Conservation (phyloP, 2,329 filamentous ascomycete genomes). For the Aphanocladium album region DNA sequence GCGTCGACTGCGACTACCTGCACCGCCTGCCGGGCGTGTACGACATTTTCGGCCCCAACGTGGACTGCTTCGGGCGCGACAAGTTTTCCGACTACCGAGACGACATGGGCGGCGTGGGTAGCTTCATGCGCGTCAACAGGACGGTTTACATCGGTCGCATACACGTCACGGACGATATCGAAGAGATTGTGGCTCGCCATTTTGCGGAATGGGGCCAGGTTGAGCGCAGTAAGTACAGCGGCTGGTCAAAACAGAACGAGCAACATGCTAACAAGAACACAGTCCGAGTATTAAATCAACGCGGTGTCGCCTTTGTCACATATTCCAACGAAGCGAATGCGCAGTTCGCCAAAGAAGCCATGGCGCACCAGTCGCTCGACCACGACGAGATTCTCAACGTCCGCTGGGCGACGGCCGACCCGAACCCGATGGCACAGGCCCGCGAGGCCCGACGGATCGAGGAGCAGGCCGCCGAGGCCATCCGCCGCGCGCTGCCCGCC, state of each 20-base stretch:
- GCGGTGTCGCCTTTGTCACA: slow-evolving; percentile 92
- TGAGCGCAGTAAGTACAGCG: slow-evolving; percentile 55
- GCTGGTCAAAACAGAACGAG: background rate
- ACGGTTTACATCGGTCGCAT: slow-evolving; percentile 93
- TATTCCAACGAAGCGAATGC: slow-evolving; percentile 87
- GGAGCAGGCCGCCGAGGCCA: slow-evolving; percentile 93
- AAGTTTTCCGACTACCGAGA: slow-evolving; percentile 91
- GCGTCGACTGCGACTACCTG: slow-evolving; percentile 89
- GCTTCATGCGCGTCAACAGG: slow-evolving; percentile 87
- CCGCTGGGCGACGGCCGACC: slow-evolving; percentile 93
- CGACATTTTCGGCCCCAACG: slow-evolving; percentile 87
- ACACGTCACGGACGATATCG: slow-evolving; percentile 93
- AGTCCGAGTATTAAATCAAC: slow-evolving; percentile 75
- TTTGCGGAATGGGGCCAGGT: slow-evolving; percentile 96
- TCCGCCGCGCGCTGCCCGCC: slow-evolving; percentile 78
- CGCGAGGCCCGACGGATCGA: slow-evolving; percentile 84
- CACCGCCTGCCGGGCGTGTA: slow-evolving; percentile 82
- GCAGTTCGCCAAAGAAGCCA: slow-evolving; percentile 89
- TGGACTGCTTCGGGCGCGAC: slow-evolving; percentile 86
- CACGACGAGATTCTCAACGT: slow-evolving; percentile 92
- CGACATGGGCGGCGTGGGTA: slow-evolving; percentile 96
- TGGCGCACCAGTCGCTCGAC: slow-evolving; percentile 91
- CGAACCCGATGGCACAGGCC: slow-evolving; percentile 91
- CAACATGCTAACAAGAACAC: background rate
- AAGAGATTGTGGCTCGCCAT: slow-evolving; percentile 90